phyloP scores from a whole-genome alignment of 2,329 filamentous ascomycete species.

The Aureobasidium musti region DNA sequence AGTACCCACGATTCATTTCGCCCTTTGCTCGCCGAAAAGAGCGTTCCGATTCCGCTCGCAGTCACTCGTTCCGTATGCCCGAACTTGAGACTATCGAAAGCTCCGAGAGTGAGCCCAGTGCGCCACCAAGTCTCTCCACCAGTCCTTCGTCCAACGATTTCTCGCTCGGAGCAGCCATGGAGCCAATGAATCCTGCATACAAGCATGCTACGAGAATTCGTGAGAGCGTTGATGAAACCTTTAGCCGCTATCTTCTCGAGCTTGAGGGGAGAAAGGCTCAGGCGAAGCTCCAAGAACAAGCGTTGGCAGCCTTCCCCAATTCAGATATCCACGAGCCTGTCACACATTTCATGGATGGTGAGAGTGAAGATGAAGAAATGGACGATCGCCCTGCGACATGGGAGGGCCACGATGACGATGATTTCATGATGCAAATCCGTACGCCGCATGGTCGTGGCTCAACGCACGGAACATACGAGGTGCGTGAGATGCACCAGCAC shows the following conservation, averaged over 20 bases:
- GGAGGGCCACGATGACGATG: conserved; percentile 46
- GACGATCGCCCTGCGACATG: conserved; percentile 44
- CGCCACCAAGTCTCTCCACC: conserved; percentile 31
- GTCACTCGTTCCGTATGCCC: conserved; percentile 62
- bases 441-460: conserved; percentile 57
- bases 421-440: conserved; percentile 36
- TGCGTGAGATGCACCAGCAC: conserved; percentile 78
- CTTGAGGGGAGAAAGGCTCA: conserved; percentile 79
- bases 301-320: conserved; percentile 74
- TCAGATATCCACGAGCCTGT: conserved; percentile 68
- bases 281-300: conserved; percentile 74
- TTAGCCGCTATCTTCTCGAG: conserved; percentile 74
- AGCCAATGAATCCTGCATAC: conserved; percentile 44
- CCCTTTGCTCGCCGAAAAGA: conserved; percentile 31
- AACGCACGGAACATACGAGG: conserved; percentile 68
- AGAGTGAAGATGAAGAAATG: conserved; percentile 42
- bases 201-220: conserved; percentile 57
- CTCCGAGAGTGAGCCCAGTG: conserved; percentile 50
- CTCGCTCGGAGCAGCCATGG: conserved; percentile 51
- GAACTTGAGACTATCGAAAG: conserved; percentile 63
- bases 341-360: conserved; percentile 70
- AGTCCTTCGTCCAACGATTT: conserved; percentile 49
- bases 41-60: conserved; percentile 34
- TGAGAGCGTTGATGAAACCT: conserved; percentile 73
- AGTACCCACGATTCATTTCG: conserved; percentile 11